These are phyloP conservation scores for Paraleonurus japonicus DNA, from an alignment of 257 asterid genomes.

Conservation along the genomic window DNA sequence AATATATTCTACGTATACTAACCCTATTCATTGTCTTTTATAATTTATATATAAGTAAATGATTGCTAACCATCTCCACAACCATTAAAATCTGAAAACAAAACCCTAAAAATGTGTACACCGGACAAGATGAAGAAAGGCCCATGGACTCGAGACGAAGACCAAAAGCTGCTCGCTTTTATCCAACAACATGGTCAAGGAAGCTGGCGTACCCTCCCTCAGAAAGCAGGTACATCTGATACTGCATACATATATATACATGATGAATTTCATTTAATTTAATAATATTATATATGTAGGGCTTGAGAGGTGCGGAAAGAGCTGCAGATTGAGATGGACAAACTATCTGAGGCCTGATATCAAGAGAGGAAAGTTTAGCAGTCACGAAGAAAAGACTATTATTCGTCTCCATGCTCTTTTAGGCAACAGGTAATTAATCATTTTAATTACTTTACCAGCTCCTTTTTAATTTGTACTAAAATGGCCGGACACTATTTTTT, in stretches of 20 bases:
- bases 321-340: constrained; percentile 53
- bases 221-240: constrained; percentile 55
- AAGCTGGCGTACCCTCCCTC: constrained; percentile 50
- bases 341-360: constrained; percentile 48
- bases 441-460: background rate
- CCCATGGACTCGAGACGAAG: constrained; percentile 59
- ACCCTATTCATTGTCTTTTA: background rate
- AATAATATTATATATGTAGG: too few relatives aligned
- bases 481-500: too few relatives aligned
- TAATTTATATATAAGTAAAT: background rate
- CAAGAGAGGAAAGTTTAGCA: constrained; percentile 48
- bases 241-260: too few relatives aligned
- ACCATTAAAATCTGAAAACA: too few relatives aligned
- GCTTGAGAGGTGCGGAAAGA: constrained; percentile 50
- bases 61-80: background rate
- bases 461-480: background rate
- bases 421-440: constrained; percentile 41
- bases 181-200: constrained; percentile 47
- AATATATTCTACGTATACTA: too few relatives aligned
- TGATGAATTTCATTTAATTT: background rate
- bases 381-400: constrained; percentile 51
- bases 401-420: constrained; percentile 53
- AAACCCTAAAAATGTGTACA: constrained; percentile 26
- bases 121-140: constrained; percentile 43
- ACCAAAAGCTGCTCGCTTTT: constrained; percentile 39